Evolutionary conservation across 805 yeast species (phyloP), one percentile per base, ranked within the genome.

Genomic region (Kluyveromyces wickerhamii): DNA sequence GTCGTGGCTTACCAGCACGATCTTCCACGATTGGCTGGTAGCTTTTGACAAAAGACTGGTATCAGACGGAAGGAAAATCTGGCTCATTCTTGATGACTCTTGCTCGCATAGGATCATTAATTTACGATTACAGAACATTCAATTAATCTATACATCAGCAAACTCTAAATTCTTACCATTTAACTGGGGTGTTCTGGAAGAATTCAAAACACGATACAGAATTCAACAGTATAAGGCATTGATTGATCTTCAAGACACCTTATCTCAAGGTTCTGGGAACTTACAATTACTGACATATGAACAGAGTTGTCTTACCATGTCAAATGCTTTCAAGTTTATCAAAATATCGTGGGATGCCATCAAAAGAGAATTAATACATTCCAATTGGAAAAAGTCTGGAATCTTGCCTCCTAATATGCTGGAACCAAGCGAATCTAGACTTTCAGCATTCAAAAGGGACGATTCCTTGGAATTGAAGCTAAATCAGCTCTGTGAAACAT

Each of bases 101-200:
- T 70, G 78, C 6, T 69, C 79, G 0, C 84, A 77, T 49, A 60
- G 82, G 34, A 70, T 76, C 7, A 65, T 68, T 22, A 77, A 75
- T 25, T 60, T 69, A 21, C 72, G 67, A 40, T 59, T 75, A 26
- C 59, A 60, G 36, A 63, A 65, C 38, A 65, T 66, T 10, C 45
- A 61, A 21, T 44, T 68, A 25, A 47, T 66, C 6, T 67, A 59
- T 37, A 64, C 67, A 0, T 54, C 67, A 0, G 51, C 65, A 19
- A 53, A 48, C 23, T 53, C 64, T 7, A 57, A 67, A 44, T 74
- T 72, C 46, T 51, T 74, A 21, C 83, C 83, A 6, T 74, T 75
- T 64, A 71, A 67, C 39, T 74, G 77, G 67, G 84, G 84, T 3
- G 71, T 77, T 4, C 63, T 72, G 26, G 74, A 73, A 38, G 83